These are phyloP conservation scores for Thamnidium elegans DNA, from an alignment of 192 early-diverging fungal species.

Conservation along the genomic window DNA sequence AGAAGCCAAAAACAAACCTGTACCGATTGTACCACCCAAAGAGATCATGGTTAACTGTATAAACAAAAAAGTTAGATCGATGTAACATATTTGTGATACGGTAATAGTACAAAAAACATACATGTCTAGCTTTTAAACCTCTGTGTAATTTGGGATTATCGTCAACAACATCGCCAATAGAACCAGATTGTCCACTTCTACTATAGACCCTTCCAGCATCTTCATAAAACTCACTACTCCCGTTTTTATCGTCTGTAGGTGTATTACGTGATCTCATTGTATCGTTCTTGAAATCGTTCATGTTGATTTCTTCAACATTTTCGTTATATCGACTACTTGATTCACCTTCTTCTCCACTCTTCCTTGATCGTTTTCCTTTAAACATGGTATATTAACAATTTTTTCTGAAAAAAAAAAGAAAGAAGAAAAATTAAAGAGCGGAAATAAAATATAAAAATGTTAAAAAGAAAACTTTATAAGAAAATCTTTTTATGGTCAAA, in stretches of 20 bases:
- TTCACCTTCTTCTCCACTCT: not conserved
- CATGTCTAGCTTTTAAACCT: constrained; percentile 66
- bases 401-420: not conserved
- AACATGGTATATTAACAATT: not conserved
- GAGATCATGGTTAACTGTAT: constrained; percentile 49
- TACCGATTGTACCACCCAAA: constrained; percentile 76
- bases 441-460: not conserved
- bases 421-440: not conserved
- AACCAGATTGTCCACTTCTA: not conserved
- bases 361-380: not conserved
- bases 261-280: not conserved
- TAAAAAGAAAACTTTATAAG: not conserved
- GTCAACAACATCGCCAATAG: not conserved
- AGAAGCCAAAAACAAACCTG: constrained; percentile 82
- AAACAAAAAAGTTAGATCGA: not conserved
- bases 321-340: not conserved
- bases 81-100: not conserved
- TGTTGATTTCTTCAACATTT: not conserved
- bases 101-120: constrained; percentile 51
- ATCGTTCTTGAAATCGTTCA: not conserved
- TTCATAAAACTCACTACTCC: not conserved
- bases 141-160: constrained; percentile 48
- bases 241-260: not conserved
- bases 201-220: not conserved
- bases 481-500: not conserved